Percentiles rank a stretch among this genome's conserved stretches.
phyloP scores from a whole-genome alignment of 345 rosid species.

The Pistacia vera region DNA sequence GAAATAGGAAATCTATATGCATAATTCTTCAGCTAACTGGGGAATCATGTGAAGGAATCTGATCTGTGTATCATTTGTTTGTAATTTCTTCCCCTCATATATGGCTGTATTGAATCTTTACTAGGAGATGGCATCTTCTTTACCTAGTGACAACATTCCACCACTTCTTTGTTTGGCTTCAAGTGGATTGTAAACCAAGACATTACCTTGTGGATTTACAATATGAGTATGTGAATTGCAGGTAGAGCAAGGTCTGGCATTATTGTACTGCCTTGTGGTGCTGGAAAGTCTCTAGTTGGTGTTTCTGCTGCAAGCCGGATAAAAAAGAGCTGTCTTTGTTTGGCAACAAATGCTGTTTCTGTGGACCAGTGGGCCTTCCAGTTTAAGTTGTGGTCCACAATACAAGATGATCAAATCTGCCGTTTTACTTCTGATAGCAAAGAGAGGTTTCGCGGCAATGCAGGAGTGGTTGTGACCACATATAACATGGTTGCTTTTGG shows the following conservation, averaged over 20 bases:
- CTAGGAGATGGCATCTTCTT: neutral
- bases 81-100: neutral
- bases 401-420: constrained; percentile 85
- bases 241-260: constrained; percentile 99
- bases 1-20: neutral
- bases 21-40: neutral
- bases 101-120: neutral
- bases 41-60: neutral
- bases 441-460: constrained; percentile 94
- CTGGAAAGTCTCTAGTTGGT: constrained; percentile 96
- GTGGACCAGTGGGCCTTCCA: constrained; percentile 99
- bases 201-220: constrained; percentile 9
- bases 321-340: constrained; percentile 94
- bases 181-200: constrained; percentile 8
- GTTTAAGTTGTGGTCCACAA: constrained; percentile 88
- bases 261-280: constrained; percentile 97
- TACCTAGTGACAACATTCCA: neutral
- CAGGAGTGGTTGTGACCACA: constrained; percentile 97
- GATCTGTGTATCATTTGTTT: neutral
- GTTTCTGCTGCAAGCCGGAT: constrained; percentile 94
- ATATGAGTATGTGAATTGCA: constrained; percentile 32
- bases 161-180: neutral
- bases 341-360: constrained; percentile 98
- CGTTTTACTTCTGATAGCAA: constrained; percentile 98
- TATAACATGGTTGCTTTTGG: constrained; percentile 99